Base-by-base conservation (phyloP, 2,329 filamentous ascomycete genomes). In the Cercospora janseana region DNA sequence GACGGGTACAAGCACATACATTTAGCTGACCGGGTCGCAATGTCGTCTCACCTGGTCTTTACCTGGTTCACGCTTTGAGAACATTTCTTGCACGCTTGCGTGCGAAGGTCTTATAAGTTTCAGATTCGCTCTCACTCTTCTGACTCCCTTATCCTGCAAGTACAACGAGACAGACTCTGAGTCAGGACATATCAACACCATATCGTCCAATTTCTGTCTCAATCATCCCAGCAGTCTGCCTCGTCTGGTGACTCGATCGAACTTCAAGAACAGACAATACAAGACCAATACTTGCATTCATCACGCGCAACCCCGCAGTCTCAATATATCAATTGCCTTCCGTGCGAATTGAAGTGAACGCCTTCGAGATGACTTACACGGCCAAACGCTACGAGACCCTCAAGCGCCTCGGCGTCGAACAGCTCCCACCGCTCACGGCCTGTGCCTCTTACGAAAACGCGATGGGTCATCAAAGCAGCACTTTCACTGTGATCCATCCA, bases 401-500 rank as follows among this genome's bases (percentile, higher is more conserved):
- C 23, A 50, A 24, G 27, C 50, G 59, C 31, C 61, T 66, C 16
- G 60, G 60, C 23, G 61, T 67, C 50, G 58, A 67, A 49, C 63
- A 63, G 45, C 54, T 65, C 4, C 61, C 63, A 15, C 45, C 57
- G 27, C 47, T 16, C 28, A 52, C 32, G n/a, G 54, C 24, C 28
- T 57, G 18, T 20, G 37, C 21, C 9, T 46, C 42, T 35, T 16
- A 20, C 28, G 35, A 46, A 20, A 49, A 31, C 28, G 32, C 46
- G 26, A 21, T 13, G 29, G 31, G 28, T 24, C 23, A 47, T n/a
- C n/a, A n/a, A n/a, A n/a, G n/a, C 49, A 32, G 35, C 44, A 46
- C n/a, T 10, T 44, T 20, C 3, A 34, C 21, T 12, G 16, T 24
- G 21, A 41, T 31, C 34, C n/a, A 38, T n/a, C 34, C 24, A 8